Evolutionary conservation across 345 rosid species (phyloP).

Genomic region (Turritis glabra): DNA sequence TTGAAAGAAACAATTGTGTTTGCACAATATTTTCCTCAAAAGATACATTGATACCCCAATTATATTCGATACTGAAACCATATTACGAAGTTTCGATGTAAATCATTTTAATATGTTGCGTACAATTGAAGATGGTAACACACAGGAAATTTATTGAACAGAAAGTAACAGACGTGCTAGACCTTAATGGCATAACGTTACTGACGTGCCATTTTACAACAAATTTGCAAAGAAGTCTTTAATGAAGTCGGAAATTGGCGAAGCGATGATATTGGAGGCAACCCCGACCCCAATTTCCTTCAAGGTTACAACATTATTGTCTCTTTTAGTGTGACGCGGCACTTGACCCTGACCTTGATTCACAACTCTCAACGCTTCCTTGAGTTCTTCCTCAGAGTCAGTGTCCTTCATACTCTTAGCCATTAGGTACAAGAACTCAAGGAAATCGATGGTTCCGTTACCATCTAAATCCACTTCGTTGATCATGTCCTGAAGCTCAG

Average conservation of each 20-base stretch:
- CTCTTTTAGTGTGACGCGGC: background rate
- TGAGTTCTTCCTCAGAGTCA: slow-evolving; percentile 82
- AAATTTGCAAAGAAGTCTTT: too few relatives aligned
- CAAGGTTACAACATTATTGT: background rate
- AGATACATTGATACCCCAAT: background rate
- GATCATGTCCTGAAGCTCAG: slow-evolving; percentile 86
- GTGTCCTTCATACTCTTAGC: slow-evolving; percentile 85
- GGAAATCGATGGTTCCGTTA: slow-evolving; percentile 78
- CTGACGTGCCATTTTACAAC: slow-evolving; percentile 13
- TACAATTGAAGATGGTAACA: background rate
- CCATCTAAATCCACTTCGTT: slow-evolving; percentile 84
- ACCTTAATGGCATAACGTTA: background rate
- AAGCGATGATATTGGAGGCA: background rate
- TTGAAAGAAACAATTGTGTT: too few relatives aligned
- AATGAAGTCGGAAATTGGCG: background rate
- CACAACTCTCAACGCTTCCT: slow-evolving; percentile 68
- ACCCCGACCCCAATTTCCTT: background rate
- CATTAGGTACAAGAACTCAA: slow-evolving; percentile 77
- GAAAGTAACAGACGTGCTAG: too few relatives aligned
- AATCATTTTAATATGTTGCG: background rate
- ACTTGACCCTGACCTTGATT: slow-evolving; percentile 9
- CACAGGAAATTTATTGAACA: background rate
- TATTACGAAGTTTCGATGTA: background rate
- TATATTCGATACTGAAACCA: background rate
- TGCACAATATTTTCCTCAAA: too few relatives aligned